phyloP scores from a whole-genome alignment of 2,329 filamentous ascomycete genomes.

The Zasmidium angulare region DNA sequence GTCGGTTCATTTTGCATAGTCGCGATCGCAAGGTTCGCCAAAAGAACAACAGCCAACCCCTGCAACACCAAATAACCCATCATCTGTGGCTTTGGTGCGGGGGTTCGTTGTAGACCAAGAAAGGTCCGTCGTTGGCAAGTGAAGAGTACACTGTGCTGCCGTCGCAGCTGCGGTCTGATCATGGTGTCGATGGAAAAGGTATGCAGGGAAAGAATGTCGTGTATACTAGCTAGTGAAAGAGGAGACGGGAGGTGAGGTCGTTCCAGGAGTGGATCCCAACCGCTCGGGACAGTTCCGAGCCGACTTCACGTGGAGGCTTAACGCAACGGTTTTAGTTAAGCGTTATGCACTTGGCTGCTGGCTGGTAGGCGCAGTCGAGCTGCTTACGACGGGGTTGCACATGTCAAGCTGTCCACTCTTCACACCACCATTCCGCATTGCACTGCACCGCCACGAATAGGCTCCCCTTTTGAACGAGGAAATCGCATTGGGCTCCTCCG shows the following conservation, averaged over 20 bases:
- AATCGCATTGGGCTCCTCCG: background rate
- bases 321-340: too few relatives aligned
- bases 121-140: slow-evolving; percentile 29
- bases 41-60: slow-evolving; percentile 35
- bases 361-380: too few relatives aligned
- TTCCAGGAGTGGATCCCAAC: background rate
- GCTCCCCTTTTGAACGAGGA: background rate
- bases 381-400: too few relatives aligned
- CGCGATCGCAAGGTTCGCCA: slow-evolving; percentile 30
- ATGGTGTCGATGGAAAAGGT: slow-evolving; percentile 1
- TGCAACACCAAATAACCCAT: slow-evolving; percentile 36
- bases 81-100: slow-evolving; percentile 29
- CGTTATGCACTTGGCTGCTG: too few relatives aligned
- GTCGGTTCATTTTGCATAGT: slow-evolving; percentile 22
- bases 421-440: background rate
- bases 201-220: background rate
- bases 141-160: background rate
- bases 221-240: background rate
- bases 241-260: background rate
- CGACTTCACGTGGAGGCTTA: too few relatives aligned
- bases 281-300: background rate
- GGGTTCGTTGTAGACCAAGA: slow-evolving; percentile 31
- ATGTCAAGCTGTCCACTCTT: too few relatives aligned
- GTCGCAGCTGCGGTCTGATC: background rate
- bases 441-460: background rate